A percentile compares a stretch with the other conserved stretches of the same genome.
These are phyloP conservation scores for Phytophthora cajani DNA, from an alignment of 352 stramenopile genomes.

Conservation along the genomic window DNA sequence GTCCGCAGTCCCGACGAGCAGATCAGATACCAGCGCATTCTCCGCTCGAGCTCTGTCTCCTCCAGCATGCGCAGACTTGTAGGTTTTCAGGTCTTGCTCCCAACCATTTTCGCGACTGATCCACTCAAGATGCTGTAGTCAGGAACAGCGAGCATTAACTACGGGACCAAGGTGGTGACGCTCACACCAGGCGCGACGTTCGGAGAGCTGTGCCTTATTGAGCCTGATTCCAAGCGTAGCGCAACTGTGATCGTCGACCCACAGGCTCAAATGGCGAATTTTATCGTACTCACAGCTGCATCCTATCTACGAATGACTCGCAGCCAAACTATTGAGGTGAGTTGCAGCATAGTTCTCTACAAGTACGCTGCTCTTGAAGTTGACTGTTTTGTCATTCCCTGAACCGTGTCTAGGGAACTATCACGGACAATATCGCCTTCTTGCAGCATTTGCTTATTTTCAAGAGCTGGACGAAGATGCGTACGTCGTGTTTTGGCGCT, in stretches of 20 bases:
- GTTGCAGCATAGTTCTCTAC: neutral
- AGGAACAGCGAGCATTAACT: conserved; percentile 47
- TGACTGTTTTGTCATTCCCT: neutral
- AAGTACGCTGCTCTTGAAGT: neutral
- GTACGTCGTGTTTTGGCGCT: conserved; percentile 37
- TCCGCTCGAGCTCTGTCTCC: conserved; percentile 53
- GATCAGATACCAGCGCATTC: conserved; percentile 59
- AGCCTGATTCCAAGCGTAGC: conserved; percentile 85
- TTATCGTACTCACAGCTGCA: conserved; percentile 84
- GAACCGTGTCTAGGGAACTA: conserved; percentile 52
- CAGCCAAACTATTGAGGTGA: conserved; percentile 75
- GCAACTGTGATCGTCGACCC: conserved; percentile 82
- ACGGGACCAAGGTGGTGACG: conserved; percentile 72
- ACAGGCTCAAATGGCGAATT: conserved; percentile 73
- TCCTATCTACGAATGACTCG: conserved; percentile 86
- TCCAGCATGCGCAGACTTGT: conserved; percentile 53
- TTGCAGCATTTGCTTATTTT: conserved; percentile 84
- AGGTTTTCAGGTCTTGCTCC: conserved; percentile 6
- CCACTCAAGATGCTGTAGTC: conserved; percentile 29
- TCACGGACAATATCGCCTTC: conserved; percentile 87
- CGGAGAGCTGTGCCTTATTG: conserved; percentile 85
- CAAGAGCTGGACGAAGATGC: conserved; percentile 85
- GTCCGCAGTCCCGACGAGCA: conserved; percentile 79
- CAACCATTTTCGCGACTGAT: neutral
- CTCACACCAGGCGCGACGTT: conserved; percentile 83